Evolutionary conservation across 257 asterid genomes (phyloP).

Genomic region (Solanum pinnatisectum): DNA sequence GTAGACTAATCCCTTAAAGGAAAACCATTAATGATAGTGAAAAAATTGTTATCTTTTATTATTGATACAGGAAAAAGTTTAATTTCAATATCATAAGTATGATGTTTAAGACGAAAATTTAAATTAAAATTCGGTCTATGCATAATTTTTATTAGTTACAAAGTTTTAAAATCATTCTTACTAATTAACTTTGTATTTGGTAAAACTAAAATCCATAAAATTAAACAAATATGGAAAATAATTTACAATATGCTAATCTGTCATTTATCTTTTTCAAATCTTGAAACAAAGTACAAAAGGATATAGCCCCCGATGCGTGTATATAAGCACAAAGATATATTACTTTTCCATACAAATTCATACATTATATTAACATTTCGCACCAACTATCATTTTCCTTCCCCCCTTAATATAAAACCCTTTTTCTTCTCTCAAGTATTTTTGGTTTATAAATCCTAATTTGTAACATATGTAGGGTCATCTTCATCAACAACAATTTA

Average conservation of each 20-base stretch:
- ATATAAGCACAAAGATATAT: not conserved
- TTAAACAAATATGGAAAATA: too few species aligned
- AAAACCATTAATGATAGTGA: not conserved
- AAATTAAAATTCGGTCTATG: too few species aligned
- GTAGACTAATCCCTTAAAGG: not conserved
- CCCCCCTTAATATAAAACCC: conserved; percentile 16
- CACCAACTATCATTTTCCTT: not conserved
- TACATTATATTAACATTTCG: conserved; percentile 43
- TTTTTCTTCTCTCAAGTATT: not conserved
- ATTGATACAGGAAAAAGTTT: too few species aligned
- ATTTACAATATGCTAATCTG: not conserved
- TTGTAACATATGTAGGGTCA: not conserved
- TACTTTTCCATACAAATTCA: conserved; percentile 21
- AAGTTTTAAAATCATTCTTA: too few species aligned
- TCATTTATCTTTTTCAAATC: conserved; percentile 8
- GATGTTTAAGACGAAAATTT: too few species aligned
- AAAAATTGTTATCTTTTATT: too few species aligned
- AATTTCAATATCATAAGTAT: not conserved
- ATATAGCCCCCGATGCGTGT: too few species aligned
- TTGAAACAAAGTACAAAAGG: conserved; percentile 14
- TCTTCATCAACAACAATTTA: not conserved
- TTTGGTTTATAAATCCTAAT: too few species aligned
- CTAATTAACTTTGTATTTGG: too few species aligned
- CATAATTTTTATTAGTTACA: too few species aligned
- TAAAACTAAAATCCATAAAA: too few species aligned